phyloP scores from a whole-genome alignment of 805 yeast genomes.

The Kluyveromyces starmeri region DNA sequence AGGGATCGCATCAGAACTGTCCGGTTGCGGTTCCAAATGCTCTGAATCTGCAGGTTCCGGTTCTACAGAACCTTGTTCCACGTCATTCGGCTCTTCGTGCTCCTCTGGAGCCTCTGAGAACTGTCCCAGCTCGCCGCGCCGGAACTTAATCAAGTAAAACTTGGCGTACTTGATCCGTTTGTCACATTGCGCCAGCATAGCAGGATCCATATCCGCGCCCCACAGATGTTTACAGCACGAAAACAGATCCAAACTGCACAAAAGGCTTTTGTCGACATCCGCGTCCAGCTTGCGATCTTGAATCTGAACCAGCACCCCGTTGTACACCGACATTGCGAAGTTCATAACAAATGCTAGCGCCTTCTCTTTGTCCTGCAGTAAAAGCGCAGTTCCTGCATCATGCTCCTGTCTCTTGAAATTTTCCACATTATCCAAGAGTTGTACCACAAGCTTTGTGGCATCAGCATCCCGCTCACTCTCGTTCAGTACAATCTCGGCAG shows the following conservation, averaged over 20 bases:
- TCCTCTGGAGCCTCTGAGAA: no score
- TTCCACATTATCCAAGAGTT: slow-evolving; percentile 67
- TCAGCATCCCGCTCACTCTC: slow-evolving; percentile 50
- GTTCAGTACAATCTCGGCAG: slow-evolving; percentile 62
- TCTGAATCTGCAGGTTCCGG: no score
- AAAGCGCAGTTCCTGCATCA: slow-evolving; percentile 29
- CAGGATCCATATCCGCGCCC: slow-evolving; percentile 10
- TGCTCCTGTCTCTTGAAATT: slow-evolving; percentile 34
- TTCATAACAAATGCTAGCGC: slow-evolving; percentile 45
- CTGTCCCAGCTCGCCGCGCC: slow-evolving; percentile 18
- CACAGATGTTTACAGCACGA: slow-evolving; percentile 17
- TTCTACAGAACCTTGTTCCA: no score
- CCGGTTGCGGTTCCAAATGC: no score
- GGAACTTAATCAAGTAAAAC: slow-evolving; percentile 19
- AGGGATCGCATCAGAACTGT: no score
- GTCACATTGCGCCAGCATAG: slow-evolving; percentile 10
- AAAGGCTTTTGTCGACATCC: slow-evolving; percentile 20
- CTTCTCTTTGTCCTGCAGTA: slow-evolving; percentile 53
- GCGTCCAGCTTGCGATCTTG: slow-evolving; percentile 40
- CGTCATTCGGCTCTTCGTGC: no score
- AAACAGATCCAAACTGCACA: slow-evolving; percentile 27
- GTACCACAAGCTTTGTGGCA: slow-evolving; percentile 50
- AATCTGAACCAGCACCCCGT: slow-evolving; percentile 34
- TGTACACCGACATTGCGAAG: slow-evolving; percentile 53
- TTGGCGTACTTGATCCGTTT: slow-evolving; percentile 24